Evolutionary conservation across 2,329 filamentous ascomycete species (phyloP).

Genomic region (Fusarium sp.): DNA sequence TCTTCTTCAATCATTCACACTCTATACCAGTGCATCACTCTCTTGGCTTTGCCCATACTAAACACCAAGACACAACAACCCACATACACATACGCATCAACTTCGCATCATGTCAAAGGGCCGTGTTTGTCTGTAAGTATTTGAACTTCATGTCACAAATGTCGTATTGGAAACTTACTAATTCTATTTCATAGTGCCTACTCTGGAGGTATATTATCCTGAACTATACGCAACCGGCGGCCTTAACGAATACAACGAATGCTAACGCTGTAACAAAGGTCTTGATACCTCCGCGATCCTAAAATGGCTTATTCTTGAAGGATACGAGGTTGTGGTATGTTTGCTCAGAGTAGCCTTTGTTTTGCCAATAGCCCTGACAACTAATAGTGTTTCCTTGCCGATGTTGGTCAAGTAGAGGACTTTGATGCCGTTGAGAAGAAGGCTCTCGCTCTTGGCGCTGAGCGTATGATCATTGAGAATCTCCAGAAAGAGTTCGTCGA

Average conservation of each 20-base stretch:
- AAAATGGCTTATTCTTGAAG: slow-evolving; percentile 52
- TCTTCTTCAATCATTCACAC: neutral
- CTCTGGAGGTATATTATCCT: slow-evolving; percentile 18
- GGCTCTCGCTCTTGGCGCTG: slow-evolving; percentile 58
- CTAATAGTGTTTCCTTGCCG: slow-evolving; percentile 61
- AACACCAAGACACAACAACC: neutral
- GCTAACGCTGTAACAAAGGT: slow-evolving; percentile 37
- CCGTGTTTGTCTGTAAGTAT: slow-evolving; percentile 31
- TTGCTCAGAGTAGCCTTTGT: neutral
- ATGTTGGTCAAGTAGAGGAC: slow-evolving; percentile 77
- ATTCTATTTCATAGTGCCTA: slow-evolving; percentile 20
- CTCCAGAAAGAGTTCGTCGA: slow-evolving; percentile 78
- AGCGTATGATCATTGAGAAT: slow-evolving; percentile 65
- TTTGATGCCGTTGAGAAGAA: slow-evolving; percentile 76
- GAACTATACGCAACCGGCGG: too few species aligned
- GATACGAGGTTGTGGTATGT: slow-evolving; percentile 34
- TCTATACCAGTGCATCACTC: neutral
- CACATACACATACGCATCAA: neutral
- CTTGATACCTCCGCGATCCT: slow-evolving; percentile 57
- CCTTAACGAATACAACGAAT: neutral
- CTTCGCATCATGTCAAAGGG: slow-evolving; percentile 25
- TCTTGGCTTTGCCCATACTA: neutral
- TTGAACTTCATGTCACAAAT: neutral
- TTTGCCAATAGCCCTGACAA: slow-evolving; percentile 10
- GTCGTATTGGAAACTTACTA: neutral